A percentile compares a stretch with the other conserved stretches of the same genome.
Conservation (phyloP, 2,329 filamentous ascomycete species). For the Lithohypha guttulata region DNA sequence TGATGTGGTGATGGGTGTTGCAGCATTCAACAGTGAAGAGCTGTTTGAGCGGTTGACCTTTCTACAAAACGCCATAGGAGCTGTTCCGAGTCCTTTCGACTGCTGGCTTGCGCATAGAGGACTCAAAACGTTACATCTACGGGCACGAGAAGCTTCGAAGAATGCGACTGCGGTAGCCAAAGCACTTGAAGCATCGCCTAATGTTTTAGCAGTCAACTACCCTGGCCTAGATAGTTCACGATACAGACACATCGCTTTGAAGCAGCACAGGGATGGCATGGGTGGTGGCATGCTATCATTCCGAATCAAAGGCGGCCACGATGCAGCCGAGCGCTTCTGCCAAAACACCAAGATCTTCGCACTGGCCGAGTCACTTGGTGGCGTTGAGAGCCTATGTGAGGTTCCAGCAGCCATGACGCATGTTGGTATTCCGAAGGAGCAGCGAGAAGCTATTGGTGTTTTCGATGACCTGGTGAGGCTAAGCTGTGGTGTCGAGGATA, state of each 20-base stretch:
- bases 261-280: conserved; percentile 88
- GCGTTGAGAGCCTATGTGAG: conserved; percentile 84
- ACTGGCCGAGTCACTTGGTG: conserved; percentile 82
- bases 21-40: conserved; percentile 80
- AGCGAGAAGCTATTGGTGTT: conserved; percentile 85
- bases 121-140: conserved; percentile 90
- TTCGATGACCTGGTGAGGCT: conserved; percentile 89
- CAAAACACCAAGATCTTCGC: conserved; percentile 82
- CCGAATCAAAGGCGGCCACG: conserved; percentile 76
- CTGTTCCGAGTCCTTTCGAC: conserved; percentile 89
- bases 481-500: conserved; percentile 90
- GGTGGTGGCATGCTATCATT: conserved; percentile 97
- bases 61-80: conserved; percentile 94
- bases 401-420: conserved; percentile 95
- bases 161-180: conserved; percentile 72
- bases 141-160: conserved; percentile 69
- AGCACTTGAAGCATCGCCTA: conserved; percentile 65
- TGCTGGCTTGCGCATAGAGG: conserved; percentile 96
- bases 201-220: conserved; percentile 89
- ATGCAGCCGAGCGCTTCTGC: conserved; percentile 85
- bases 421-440: conserved; percentile 79
- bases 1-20: conserved; percentile 95
- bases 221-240: conserved; percentile 81
- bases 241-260: conserved; percentile 70
- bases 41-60: conserved; percentile 71